Conservation (phyloP, 805 yeast species). For the Debaryomyces maramus region DNA sequence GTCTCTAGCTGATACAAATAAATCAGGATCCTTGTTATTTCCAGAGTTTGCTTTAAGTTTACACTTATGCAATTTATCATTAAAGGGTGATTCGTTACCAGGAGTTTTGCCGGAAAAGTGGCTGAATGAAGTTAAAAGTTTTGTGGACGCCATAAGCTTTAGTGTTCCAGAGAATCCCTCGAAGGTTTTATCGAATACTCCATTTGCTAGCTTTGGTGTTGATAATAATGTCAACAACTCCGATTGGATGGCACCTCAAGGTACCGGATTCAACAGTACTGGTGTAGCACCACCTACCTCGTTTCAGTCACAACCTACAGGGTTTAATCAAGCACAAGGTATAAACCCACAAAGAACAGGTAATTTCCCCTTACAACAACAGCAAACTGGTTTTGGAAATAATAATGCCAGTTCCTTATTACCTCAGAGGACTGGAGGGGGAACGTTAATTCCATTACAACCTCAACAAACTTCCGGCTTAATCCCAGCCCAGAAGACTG, state of each 20-base stretch:
- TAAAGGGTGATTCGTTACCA: slow-evolving; percentile 80
- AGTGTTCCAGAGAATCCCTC: slow-evolving; percentile 61
- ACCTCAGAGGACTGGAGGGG: slow-evolving; percentile 48
- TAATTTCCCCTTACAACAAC: slow-evolving; percentile 25
- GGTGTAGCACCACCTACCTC: slow-evolving; percentile 22
- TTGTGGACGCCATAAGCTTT: slow-evolving; percentile 86
- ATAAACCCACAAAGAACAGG: slow-evolving; percentile 11
- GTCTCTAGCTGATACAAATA: slow-evolving; percentile 87
- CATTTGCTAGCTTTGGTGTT: slow-evolving; percentile 33
- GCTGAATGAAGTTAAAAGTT: slow-evolving; percentile 80
- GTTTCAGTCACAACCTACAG: slow-evolving; percentile 43
- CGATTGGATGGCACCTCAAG: slow-evolving; percentile 35
- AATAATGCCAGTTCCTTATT: slow-evolving; percentile 19
- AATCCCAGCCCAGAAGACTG: slow-evolving; percentile 48
- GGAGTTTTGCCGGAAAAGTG: slow-evolving; percentile 66
- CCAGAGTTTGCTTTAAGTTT: slow-evolving; percentile 94
- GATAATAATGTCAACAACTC: slow-evolving; percentile 14
- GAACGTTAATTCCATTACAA: slow-evolving; percentile 46
- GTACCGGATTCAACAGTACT: slow-evolving; percentile 24
- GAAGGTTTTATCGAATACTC: slow-evolving; percentile 44
- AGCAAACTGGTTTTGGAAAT: slow-evolving; percentile 10
- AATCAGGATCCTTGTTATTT: slow-evolving; percentile 79
- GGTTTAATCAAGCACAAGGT: slow-evolving; percentile 12
- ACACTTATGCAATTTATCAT: slow-evolving; percentile 76
- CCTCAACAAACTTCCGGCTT: slow-evolving; percentile 73